phyloP scores from a whole-genome alignment of 2,329 filamentous ascomycete species.

The Sclerotinia minor region DNA sequence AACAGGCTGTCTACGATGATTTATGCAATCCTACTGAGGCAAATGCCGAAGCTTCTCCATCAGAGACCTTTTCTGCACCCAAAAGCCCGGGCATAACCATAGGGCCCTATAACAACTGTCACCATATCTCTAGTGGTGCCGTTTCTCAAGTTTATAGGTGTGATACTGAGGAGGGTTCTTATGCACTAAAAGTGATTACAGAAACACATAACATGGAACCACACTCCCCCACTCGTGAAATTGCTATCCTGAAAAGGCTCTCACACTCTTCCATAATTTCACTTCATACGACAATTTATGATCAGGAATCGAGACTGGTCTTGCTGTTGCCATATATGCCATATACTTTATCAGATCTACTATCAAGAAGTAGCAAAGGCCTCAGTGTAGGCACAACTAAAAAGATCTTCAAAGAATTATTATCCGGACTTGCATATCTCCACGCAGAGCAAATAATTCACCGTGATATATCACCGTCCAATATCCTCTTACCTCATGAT shows the following conservation, averaged over 20 bases:
- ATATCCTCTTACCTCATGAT: constrained; percentile 65
- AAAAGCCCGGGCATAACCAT: constrained; percentile 49
- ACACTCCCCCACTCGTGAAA: constrained; percentile 80
- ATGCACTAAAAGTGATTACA: constrained; percentile 82
- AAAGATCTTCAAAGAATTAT: constrained; percentile 63
- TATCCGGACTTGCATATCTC: constrained; percentile 68
- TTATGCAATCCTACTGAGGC: constrained; percentile 42
- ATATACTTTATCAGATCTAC: constrained; percentile 67
- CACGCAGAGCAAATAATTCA: constrained; percentile 81
- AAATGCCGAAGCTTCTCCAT: constrained; percentile 29
- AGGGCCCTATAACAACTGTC: constrained; percentile 55
- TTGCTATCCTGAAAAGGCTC: constrained; percentile 66
- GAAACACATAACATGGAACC: constrained; percentile 72
- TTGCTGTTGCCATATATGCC: constrained; percentile 85
- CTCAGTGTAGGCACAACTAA: constrained; percentile 34
- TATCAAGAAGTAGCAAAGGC: constrained; percentile 51
- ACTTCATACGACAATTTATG: constrained; percentile 71
- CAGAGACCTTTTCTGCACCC: constrained; percentile 25
- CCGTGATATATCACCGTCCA: constrained; percentile 90
- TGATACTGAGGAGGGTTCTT: constrained; percentile 44
- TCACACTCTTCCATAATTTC: constrained; percentile 61
- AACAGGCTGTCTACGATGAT: constrained; percentile 54
- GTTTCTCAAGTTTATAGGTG: constrained; percentile 81
- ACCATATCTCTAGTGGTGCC: constrained; percentile 63
- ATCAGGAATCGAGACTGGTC: constrained; percentile 69